Evolutionary conservation across 345 rosid species (phyloP), one percentile per base, ranked within the genome.

Genomic region (Populus nigra): DNA sequence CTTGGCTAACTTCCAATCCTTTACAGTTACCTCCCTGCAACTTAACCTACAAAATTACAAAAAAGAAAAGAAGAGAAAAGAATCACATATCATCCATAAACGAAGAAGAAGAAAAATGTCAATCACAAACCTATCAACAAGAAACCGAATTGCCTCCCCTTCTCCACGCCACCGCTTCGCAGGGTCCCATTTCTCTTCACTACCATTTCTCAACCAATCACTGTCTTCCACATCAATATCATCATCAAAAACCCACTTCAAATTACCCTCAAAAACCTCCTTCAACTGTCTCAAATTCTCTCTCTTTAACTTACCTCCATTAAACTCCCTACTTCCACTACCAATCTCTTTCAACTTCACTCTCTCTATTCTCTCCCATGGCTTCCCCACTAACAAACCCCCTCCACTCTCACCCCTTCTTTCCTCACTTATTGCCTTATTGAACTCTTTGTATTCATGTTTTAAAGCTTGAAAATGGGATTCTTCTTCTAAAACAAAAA

Each of bases 1-100:
- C 86, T 89, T 90, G 69, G 91, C 91, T 83, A 95, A 88, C 83
- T 95, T 95, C 98, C 99, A 95, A 74, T 92, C 93, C 84, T 75
- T 89, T 84, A 83, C 82, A 73, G 86, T 92, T 10, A 92, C 87
- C 18, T 92, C 89, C 78, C 88, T 89, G 62, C 78, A 80, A 81
- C 97, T 87, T 86, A 95, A 88, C 84, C 98, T 95, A 81, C 77
- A 20, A 20, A 38, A 29, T 25, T 39, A 74, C 67, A 50, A 20
- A n/a, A 23, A 45, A 23, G 53, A 75, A 3, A 39, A 35, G 39
- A 73, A 27, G 50, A 61, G 18, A 38, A 70, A 73, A 33, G 57
- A 73, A 80, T 49, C 55, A 38, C 62, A 22, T 35, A 18, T 4
- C 68, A 75, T 27, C 29, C 13, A 53, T 59, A 71, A 62, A 69